phyloP scores from a whole-genome alignment of 768 basidiomycete genomes.

The Psilocybe tampanensis region DNA sequence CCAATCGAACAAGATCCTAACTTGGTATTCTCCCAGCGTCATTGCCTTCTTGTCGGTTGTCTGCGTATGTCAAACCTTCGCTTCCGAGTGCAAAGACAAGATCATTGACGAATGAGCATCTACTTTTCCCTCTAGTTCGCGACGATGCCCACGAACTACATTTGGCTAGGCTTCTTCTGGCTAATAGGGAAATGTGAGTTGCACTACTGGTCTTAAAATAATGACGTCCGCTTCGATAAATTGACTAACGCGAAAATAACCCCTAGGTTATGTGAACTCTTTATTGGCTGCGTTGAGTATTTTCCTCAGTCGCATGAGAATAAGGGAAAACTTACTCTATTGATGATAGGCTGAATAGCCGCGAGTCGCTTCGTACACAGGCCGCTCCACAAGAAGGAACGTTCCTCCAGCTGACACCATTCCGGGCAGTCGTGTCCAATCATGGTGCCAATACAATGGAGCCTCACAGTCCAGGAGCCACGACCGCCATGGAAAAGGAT shows the following conservation, averaged over 20 bases:
- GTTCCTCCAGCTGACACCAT: slow-evolving; percentile 37
- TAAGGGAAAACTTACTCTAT: background rate
- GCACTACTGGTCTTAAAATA: background rate
- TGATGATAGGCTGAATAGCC: slow-evolving; percentile 44
- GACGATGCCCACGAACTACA: slow-evolving; percentile 46
- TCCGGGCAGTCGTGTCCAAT: slow-evolving; percentile 24
- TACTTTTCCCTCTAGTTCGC: slow-evolving; percentile 34
- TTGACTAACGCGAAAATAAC: slow-evolving; percentile 2
- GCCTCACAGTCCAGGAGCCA: slow-evolving; percentile 14
- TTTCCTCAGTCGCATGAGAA: background rate
- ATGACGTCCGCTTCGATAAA: slow-evolving; percentile 1
- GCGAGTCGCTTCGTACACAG: slow-evolving; percentile 46
- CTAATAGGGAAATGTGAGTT: slow-evolving; percentile 49
- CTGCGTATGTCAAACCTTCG: slow-evolving; percentile 31
- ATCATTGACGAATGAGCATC: slow-evolving; percentile 1
- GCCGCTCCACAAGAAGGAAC: slow-evolving; percentile 32
- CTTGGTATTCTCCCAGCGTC: slow-evolving; percentile 27
- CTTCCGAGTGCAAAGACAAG: background rate
- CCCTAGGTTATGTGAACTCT: slow-evolving; percentile 52
- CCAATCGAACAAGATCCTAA: background rate
- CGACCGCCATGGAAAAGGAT: slow-evolving; percentile 13
- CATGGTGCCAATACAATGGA: slow-evolving; percentile 9
- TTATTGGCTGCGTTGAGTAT: slow-evolving; percentile 49
- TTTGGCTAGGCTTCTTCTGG: slow-evolving; percentile 56
- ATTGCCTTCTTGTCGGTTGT: slow-evolving; percentile 43